These are phyloP conservation scores for Fonsecaea erecta DNA, from an alignment of 2,329 filamentous ascomycete species.

Conservation along the genomic window DNA sequence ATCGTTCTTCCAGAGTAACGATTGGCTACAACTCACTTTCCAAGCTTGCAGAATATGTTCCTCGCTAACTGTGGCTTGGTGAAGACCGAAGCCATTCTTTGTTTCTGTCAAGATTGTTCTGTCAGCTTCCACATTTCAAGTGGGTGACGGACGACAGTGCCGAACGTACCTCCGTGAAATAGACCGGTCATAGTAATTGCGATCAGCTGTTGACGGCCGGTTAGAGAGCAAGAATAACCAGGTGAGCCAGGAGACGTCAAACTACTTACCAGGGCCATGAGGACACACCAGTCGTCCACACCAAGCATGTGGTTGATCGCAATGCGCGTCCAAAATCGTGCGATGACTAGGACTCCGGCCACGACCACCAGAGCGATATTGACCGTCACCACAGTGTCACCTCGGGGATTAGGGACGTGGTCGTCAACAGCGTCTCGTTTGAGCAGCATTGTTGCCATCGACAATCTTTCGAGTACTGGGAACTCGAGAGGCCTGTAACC, in stretches of 20 bases:
- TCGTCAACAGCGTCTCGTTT: conserved; percentile 12
- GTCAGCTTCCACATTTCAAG: background rate
- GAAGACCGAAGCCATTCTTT: conserved; percentile 17
- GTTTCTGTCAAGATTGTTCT: background rate
- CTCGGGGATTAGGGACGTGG: conserved; percentile 7
- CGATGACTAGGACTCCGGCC: conserved; percentile 1
- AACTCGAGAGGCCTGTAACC: background rate
- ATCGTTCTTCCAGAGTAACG: background rate
- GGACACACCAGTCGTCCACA: conserved; percentile 14
- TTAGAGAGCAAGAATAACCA: background rate
- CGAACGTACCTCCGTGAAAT: conserved; percentile 14
- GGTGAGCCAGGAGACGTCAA: too few relatives aligned
- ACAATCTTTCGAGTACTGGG: conserved; percentile 5
- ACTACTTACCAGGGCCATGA: conserved; percentile 8
- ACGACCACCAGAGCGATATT: conserved; percentile 16
- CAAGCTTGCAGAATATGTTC: conserved; percentile 17
- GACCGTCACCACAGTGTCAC: conserved; percentile 11
- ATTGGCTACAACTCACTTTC: conserved; percentile 6
- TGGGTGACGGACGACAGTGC: too few relatives aligned
- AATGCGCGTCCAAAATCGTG: conserved; percentile 17
- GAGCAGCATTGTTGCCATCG: background rate
- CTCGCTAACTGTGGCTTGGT: conserved; percentile 6
- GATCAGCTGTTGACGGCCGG: conserved; percentile 1
- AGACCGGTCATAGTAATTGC: conserved; percentile 12
- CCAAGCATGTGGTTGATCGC: conserved; percentile 17